Conservation (phyloP, 2,329 filamentous ascomycete genomes). For the Ascosphaera aggregata region DNA sequence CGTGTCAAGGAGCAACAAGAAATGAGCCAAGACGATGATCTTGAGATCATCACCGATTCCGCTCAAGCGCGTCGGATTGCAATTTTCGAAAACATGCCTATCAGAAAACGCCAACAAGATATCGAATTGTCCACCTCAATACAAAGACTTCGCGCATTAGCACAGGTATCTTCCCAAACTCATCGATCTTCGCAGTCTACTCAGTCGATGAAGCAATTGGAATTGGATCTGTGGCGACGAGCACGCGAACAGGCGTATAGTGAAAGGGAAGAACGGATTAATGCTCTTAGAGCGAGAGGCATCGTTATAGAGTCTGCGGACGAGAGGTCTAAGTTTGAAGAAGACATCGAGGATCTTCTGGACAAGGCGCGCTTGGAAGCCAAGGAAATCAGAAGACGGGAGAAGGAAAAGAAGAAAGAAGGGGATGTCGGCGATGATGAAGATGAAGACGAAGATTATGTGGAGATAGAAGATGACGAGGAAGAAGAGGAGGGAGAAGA, state of each 20-base stretch:
- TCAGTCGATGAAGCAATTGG: conserved; percentile 48
- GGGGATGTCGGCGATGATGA: conserved; percentile 22
- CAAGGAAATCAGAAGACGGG: conserved; percentile 51
- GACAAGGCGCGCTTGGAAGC: conserved; percentile 65
- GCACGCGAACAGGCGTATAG: conserved; percentile 58
- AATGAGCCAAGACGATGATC: conserved; percentile 26
- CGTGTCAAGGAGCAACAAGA: conserved; percentile 13
- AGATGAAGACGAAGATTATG: conserved; percentile 33
- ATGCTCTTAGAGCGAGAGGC: conserved; percentile 55
- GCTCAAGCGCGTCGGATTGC: conserved; percentile 21
- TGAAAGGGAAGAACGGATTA: conserved; percentile 55
- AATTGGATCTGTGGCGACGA: conserved; percentile 41
- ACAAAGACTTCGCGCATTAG: conserved; percentile 46
- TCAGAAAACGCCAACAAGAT: conserved; percentile 35
- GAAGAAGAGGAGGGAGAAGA: conserved; percentile 19
- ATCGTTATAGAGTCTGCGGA: conserved; percentile 64
- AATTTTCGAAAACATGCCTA: conserved; percentile 48
- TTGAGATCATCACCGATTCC: conserved; percentile 36
- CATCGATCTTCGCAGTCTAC: conserved; percentile 21
- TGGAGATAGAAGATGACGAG: conserved; percentile 25
- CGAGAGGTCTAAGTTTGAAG: conserved; percentile 60
- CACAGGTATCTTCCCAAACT: conserved; percentile 41
- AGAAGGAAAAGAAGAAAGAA: conserved; percentile 44
- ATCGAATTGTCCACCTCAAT: conserved; percentile 28
- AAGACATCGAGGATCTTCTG: conserved; percentile 69